Conservation (phyloP, 495 filamentous ascomycete genomes). For the Aspergillus ellipticus region DNA sequence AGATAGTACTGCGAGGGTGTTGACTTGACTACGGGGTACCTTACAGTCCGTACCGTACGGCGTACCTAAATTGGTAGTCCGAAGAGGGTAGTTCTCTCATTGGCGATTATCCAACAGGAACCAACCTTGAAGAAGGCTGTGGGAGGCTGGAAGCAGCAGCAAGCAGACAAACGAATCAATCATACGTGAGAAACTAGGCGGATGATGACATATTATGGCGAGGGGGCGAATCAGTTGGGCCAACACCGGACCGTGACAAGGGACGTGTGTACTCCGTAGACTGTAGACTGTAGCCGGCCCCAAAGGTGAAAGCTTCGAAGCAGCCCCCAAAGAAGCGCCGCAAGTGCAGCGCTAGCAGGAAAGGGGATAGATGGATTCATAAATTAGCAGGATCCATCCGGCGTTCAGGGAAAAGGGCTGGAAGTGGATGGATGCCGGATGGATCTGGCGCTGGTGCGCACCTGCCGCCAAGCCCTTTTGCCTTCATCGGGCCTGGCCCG, state of each 20-base stretch:
- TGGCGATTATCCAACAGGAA: not conserved
- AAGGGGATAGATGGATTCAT: not conserved
- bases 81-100: not conserved
- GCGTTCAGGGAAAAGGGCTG: not conserved
- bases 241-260: not conserved
- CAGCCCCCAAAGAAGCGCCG: not conserved
- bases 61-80: not conserved
- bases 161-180: not conserved
- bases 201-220: not conserved
- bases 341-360: not conserved
- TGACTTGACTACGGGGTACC: too few relatives aligned
- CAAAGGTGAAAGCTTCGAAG: too few relatives aligned
- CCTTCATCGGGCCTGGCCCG: not conserved
- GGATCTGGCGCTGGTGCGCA: not conserved
- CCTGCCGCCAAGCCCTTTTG: conserved; percentile 5
- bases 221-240: not conserved
- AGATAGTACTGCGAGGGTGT: too few relatives aligned
- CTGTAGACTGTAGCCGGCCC: too few relatives aligned
- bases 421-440: not conserved
- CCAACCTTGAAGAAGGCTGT: too few relatives aligned
- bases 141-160: too few relatives aligned
- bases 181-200: not conserved
- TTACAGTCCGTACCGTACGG: not conserved
- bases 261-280: not conserved
- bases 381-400: not conserved